These are phyloP conservation scores for Penicillium sp. DNA, from an alignment of 2,329 filamentous ascomycete genomes.

Conservation along the genomic window DNA sequence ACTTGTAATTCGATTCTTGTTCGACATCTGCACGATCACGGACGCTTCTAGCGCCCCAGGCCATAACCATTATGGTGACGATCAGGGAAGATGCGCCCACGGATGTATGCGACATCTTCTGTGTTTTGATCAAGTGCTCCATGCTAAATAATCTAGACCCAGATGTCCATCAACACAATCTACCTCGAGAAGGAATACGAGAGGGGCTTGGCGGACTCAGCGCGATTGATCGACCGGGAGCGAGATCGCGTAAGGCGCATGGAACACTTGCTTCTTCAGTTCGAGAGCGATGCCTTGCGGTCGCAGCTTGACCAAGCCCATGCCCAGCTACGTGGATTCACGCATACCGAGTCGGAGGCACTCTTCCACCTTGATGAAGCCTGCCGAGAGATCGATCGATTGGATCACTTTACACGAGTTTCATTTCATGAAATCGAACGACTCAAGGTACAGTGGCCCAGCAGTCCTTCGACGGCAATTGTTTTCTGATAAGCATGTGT, in stretches of 20 bases:
- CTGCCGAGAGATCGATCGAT: slow-evolving; percentile 41
- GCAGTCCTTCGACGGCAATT: neutral
- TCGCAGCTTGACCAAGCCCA: slow-evolving; percentile 56
- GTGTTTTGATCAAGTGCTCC: neutral
- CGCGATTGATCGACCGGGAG: slow-evolving; percentile 68
- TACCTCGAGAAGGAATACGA: slow-evolving; percentile 66
- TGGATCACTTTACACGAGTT: slow-evolving; percentile 37
- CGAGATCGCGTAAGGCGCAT: slow-evolving; percentile 64
- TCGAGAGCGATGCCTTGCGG: slow-evolving; percentile 65
- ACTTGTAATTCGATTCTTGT: too few relatives aligned
- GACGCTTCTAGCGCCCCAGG: too few relatives aligned
- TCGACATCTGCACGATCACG: too few relatives aligned
- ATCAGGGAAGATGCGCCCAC: slow-evolving; percentile 11
- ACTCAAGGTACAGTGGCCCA: slow-evolving; percentile 46
- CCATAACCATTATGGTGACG: slow-evolving; percentile 10
- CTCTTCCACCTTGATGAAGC: slow-evolving; percentile 47
- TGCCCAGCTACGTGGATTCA: slow-evolving; percentile 48
- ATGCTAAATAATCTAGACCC: slow-evolving; percentile 20
- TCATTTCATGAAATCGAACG: slow-evolving; percentile 52
- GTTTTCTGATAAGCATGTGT: slow-evolving; percentile 2
- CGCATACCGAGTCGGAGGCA: slow-evolving; percentile 39
- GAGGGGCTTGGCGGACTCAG: slow-evolving; percentile 57
- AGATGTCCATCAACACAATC: slow-evolving; percentile 49
- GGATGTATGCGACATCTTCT: slow-evolving; percentile 22
- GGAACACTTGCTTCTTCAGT: slow-evolving; percentile 63